phyloP scores from a whole-genome alignment of 2,329 filamentous ascomycete genomes.

The Exophiala sp. region DNA sequence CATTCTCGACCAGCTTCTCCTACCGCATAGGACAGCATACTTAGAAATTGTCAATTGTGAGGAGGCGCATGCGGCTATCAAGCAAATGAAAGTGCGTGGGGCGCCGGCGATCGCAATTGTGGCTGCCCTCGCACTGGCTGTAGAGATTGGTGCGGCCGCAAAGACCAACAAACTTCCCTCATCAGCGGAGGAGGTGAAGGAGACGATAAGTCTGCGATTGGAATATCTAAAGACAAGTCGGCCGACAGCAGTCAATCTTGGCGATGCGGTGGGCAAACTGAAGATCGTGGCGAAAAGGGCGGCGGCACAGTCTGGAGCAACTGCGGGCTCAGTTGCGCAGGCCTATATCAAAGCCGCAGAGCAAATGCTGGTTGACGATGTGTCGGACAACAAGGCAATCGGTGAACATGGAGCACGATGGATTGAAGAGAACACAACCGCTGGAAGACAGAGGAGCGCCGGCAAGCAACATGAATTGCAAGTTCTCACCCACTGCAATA shows the following conservation, averaged over 20 bases:
- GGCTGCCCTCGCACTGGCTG: conserved; percentile 80
- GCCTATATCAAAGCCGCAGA: conserved; percentile 77
- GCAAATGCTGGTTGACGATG: conserved; percentile 78
- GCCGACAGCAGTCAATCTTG: conserved; percentile 90
- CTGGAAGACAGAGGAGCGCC: conserved; percentile 40
- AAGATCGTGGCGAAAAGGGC: conserved; percentile 55
- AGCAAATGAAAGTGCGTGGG: conserved; percentile 60
- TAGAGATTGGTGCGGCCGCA: conserved; percentile 59
- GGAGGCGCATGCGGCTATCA: conserved; percentile 62
- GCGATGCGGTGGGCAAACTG: conserved; percentile 79
- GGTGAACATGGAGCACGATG: conserved; percentile 77
- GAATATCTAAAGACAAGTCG: conserved; percentile 83
- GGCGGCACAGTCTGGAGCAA: conserved; percentile 32
- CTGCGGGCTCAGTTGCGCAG: conserved; percentile 50
- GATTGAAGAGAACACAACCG: conserved; percentile 58
- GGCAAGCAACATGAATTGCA: conserved; percentile 51
- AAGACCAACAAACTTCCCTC: conserved; percentile 40
- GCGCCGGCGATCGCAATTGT: conserved; percentile 97
- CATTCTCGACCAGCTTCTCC: conserved; percentile 58
- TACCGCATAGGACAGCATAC: conserved; percentile 56
- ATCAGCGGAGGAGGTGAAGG: conserved; percentile 49
- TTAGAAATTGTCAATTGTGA: conserved; percentile 49
- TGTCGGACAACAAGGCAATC: conserved; percentile 79
- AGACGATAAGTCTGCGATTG: conserved; percentile 68
- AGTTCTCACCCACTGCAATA: conserved; percentile 97